Evolutionary conservation across 495 filamentous ascomycete genomes (phyloP).

Genomic region (Thozetella sp.): DNA sequence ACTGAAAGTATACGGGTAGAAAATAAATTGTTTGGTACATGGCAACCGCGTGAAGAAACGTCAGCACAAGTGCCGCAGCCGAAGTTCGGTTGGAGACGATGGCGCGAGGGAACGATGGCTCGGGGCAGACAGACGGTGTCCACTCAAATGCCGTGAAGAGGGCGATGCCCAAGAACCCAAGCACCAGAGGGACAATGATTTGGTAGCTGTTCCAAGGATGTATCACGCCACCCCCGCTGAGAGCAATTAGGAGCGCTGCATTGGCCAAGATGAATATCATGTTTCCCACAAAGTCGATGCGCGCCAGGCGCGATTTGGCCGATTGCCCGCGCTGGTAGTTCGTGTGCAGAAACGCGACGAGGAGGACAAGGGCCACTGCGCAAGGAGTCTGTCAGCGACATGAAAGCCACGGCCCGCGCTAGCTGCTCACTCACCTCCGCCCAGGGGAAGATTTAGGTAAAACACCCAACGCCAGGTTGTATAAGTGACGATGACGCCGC

Average conservation of each 20-base stretch:
- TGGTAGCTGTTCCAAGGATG: background rate
- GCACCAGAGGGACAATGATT: background rate
- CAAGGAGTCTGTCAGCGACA: background rate
- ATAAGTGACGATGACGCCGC: constrained; percentile 62
- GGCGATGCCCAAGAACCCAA: constrained; percentile 17
- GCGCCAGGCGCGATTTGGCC: background rate
- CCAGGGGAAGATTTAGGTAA: constrained; percentile 33
- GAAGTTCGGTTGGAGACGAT: constrained; percentile 8
- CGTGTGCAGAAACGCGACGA: background rate
- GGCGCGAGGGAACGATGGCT: constrained; percentile 26
- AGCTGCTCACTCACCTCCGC: constrained; percentile 23
- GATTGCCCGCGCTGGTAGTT: background rate
- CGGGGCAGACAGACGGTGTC: constrained; percentile 8
- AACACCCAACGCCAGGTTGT: constrained; percentile 39
- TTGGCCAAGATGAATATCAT: background rate
- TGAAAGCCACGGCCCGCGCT: constrained; percentile 20
- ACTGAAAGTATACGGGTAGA: constrained; percentile 51
- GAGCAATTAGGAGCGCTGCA: background rate
- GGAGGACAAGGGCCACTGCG: background rate
- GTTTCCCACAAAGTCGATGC: background rate
- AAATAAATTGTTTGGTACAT: constrained; percentile 34
- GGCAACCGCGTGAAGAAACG: constrained; percentile 23
- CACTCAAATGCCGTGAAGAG: constrained; percentile 19
- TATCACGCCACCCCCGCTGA: background rate
- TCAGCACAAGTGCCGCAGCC: constrained; percentile 13